phyloP scores from a whole-genome alignment of 2,329 filamentous ascomycete genomes.

The Eurotiales sp. region DNA sequence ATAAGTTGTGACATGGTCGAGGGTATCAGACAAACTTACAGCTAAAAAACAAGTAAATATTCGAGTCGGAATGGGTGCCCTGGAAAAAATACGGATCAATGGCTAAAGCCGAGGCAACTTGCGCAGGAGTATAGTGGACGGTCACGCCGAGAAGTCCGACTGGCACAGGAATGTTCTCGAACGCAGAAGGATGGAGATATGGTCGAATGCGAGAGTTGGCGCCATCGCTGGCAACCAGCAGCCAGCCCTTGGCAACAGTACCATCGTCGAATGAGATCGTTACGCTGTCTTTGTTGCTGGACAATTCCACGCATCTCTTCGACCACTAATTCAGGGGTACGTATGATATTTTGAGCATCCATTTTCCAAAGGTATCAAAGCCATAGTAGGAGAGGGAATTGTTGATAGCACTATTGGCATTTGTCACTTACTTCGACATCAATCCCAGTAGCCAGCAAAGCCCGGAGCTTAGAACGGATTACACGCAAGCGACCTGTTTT shows the following conservation, averaged over 20 bases:
- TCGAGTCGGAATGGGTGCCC: constrained; percentile 50
- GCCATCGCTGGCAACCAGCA: constrained; percentile 53
- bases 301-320: constrained; percentile 33
- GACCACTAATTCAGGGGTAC: constrained; percentile 40
- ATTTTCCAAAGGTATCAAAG: too few species aligned
- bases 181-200: constrained; percentile 22
- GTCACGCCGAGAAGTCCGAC: constrained; percentile 49
- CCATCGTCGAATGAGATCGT: constrained; percentile 49
- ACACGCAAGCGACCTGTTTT: constrained; percentile 48
- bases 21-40: constrained; percentile 33
- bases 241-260: constrained; percentile 36
- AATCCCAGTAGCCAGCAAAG: constrained; percentile 45
- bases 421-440: constrained; percentile 42
- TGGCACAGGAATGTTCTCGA: constrained; percentile 42
- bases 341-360: too few species aligned
- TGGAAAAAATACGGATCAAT: constrained; percentile 56
- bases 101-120: constrained; percentile 41
- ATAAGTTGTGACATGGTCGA: background rate
- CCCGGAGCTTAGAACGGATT: constrained; percentile 45
- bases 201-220: constrained; percentile 43
- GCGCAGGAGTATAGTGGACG: constrained; percentile 37
- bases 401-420: too few species aligned
- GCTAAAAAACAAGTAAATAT: constrained; percentile 53
- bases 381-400: too few species aligned
- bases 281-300: constrained; percentile 33